These are phyloP conservation scores for Trichoderma sp. DNA, from an alignment of 2,329 filamentous ascomycete genomes.

Conservation along the genomic window DNA sequence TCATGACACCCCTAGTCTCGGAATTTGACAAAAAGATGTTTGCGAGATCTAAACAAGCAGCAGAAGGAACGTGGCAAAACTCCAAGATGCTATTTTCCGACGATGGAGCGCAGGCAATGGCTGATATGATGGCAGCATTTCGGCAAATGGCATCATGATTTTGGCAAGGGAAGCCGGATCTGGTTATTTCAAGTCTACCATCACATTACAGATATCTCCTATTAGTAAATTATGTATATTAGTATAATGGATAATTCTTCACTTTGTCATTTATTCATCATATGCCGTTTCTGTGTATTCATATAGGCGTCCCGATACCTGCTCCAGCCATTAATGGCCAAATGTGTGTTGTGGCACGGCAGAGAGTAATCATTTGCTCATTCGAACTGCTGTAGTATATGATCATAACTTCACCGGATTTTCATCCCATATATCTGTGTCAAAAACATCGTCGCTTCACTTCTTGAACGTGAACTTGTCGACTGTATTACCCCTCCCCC, in stretches of 20 bases:
- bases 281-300: neutral
- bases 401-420: too few species aligned
- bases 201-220: neutral
- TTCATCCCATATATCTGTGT: neutral
- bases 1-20: constrained; percentile 25
- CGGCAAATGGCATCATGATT: neutral
- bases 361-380: too few species aligned
- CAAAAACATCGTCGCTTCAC: neutral
- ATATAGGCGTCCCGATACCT: neutral
- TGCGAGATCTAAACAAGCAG: constrained; percentile 3
- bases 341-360: too few species aligned
- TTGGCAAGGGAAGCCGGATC: neutral
- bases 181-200: neutral
- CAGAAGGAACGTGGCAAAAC: constrained; percentile 22
- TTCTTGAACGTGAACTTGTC: neutral
- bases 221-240: neutral
- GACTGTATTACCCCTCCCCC: neutral
- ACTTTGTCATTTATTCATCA: neutral
- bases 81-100: constrained; percentile 9
- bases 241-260: neutral
- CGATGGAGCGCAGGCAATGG: constrained; percentile 20
- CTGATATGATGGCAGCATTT: constrained; percentile 13
- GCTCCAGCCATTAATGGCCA: too few species aligned
- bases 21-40: constrained; percentile 30
- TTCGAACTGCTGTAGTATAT: too few species aligned